Evolutionary conservation across 306 rosid species (phyloP).

Genomic region (Phaseolus lunatus): DNA sequence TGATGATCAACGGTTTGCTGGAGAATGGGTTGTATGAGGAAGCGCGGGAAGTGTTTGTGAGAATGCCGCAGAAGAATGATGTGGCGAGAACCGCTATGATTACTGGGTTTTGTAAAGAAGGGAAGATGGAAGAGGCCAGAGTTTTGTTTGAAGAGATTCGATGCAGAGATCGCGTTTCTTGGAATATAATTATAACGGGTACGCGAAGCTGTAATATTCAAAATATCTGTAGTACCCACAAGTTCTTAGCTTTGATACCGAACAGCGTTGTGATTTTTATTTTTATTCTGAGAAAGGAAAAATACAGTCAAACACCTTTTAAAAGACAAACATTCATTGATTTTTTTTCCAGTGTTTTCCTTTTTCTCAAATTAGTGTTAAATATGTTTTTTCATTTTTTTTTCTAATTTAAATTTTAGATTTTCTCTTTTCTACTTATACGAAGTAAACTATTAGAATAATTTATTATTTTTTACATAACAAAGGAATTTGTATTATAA

Average conservation of each 20-base stretch:
- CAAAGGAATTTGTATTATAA: too few relatives aligned
- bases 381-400: too few relatives aligned
- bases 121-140: conserved; percentile 57
- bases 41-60: conserved; percentile 55
- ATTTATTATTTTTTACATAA: too few relatives aligned
- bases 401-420: too few relatives aligned
- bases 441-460: too few relatives aligned
- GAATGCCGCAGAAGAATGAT: conserved; percentile 61
- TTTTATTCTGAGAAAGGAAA: too few relatives aligned
- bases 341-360: too few relatives aligned
- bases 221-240: neutral
- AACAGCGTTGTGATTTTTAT: neutral
- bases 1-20: conserved; percentile 61
- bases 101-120: conserved; percentile 60
- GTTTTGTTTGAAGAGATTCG: conserved; percentile 52
- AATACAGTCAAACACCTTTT: too few relatives aligned
- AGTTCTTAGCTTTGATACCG: neutral
- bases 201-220: neutral
- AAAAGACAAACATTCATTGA: too few relatives aligned
- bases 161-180: conserved; percentile 55
- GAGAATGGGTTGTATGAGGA: conserved; percentile 58
- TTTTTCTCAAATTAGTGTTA: too few relatives aligned
- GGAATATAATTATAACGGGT: conserved; percentile 71
- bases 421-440: too few relatives aligned
- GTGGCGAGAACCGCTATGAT: conserved; percentile 57